Evolutionary conservation across 208 protist genomes (phyloP), one percentile per base, ranked within the genome.

Genomic region (Endotrypanum monterogeii): DNA sequence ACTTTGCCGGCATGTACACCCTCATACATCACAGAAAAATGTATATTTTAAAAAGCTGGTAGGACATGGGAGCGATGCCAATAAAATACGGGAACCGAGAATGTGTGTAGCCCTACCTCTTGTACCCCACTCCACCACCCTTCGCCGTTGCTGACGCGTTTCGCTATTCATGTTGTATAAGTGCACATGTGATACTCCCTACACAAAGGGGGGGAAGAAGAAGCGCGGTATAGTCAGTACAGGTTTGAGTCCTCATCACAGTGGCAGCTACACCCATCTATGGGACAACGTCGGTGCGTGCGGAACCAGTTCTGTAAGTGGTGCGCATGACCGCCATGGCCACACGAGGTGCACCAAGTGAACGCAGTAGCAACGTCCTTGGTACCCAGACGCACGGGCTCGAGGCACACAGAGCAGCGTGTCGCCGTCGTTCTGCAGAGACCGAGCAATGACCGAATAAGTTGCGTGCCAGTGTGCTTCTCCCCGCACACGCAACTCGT

Each of bases 241-340:
- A 87, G 67, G 52, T 55, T 84, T 41, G 68, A 81, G 41, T 84
- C 82, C 54, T 89, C 78, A 65, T 89, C 85, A 73, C 94, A 98
- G 65, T 85, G 88, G 74, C 94, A 98, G 48, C 58, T 67, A 52
- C 94, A 98, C 8, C 83, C 90, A 48, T 87, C 74, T 18, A 92
- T 83, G 0, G 94, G 84, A 62, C 94, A 98, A 25, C 77, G 76
- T 16, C 77, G 83, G 71, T 98, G 94, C 9, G 65, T 80, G 46
- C 58, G 37, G 72, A 98, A 98, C 92, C 94, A 98, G 55, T 83
- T 69, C 67, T 82, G 82, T 28, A 98, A 68, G 75, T 98, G 94
- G 55, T 85, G 71, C 1, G 80, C 84, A 80, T 98, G 94, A 0
- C 94, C 94, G 32, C 94, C 94, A 55, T 98, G 94, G 32, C 74